phyloP scores from a whole-genome alignment of 768 basidiomycete genomes.

The Naganishia kalamii region DNA sequence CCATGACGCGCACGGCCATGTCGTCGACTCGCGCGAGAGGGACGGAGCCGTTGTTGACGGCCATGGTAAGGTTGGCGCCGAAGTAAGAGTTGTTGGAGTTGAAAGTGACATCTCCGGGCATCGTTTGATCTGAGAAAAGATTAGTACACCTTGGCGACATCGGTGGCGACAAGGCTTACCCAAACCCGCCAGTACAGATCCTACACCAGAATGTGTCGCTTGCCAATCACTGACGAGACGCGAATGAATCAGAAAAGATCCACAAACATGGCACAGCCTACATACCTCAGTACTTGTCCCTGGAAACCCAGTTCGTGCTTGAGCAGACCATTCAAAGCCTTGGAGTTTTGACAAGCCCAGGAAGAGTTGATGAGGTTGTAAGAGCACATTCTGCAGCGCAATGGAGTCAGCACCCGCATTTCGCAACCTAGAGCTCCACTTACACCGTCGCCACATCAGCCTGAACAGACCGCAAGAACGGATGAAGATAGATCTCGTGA shows the following conservation, averaged over 20 bases:
- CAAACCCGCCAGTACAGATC: conserved; percentile 23
- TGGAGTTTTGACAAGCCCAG: conserved; percentile 45
- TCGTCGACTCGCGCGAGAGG: conserved; percentile 52
- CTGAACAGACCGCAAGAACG: conserved; percentile 55
- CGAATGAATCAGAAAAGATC: not conserved
- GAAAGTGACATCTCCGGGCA: conserved; percentile 48
- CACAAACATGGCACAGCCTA: not conserved
- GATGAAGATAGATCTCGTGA: conserved; percentile 49
- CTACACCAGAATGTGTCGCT: conserved; percentile 19
- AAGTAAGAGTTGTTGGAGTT: conserved; percentile 51
- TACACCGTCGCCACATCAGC: conserved; percentile 59
- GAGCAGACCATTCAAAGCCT: conserved; percentile 44
- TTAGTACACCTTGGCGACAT: not conserved
- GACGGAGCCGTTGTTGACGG: conserved; percentile 67
- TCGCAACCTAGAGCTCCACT: not conserved
- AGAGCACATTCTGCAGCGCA: conserved; percentile 38
- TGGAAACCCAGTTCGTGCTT: conserved; percentile 48
- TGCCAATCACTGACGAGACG: conserved; percentile 9
- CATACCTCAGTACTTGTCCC: conserved; percentile 39
- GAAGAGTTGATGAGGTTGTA: conserved; percentile 47
- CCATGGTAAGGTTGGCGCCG: conserved; percentile 61
- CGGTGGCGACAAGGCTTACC: conserved; percentile 36
- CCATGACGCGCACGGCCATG: conserved; percentile 65
- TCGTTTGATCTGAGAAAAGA: conserved; percentile 14
- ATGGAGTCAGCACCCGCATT: not conserved